These are phyloP conservation scores for Suillus subaureus DNA, from an alignment of 768 basidiomycete species.

Conservation along the genomic window DNA sequence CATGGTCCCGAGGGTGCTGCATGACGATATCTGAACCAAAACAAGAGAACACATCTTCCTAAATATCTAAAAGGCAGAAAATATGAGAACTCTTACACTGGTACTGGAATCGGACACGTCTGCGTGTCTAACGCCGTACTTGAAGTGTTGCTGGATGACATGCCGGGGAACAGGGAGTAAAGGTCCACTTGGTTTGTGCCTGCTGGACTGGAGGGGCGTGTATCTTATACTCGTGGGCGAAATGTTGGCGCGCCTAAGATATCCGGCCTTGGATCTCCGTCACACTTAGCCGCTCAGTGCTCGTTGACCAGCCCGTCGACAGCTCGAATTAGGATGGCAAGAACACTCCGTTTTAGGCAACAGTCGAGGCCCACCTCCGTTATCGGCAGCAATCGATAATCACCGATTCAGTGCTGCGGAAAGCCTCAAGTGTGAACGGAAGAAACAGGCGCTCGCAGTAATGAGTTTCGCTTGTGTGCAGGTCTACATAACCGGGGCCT, in stretches of 20 bases:
- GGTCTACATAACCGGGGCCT: no score
- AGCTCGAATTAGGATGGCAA: not conserved
- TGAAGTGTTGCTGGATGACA: no score
- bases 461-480: not conserved
- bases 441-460: not conserved
- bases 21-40: slow-evolving; percentile 33
- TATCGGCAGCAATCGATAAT: not conserved
- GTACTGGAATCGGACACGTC: not conserved
- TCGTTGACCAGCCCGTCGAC: not conserved
- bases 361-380: not conserved
- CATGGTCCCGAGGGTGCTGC: slow-evolving; percentile 43
- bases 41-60: not conserved
- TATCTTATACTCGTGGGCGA: not conserved
- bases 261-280: not conserved
- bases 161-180: no score
- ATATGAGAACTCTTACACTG: not conserved
- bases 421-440: not conserved
- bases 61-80: not conserved
- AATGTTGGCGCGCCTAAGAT: not conserved
- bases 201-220: not conserved
- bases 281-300: not conserved
- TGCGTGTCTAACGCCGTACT: not conserved
- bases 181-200: not conserved
- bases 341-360: not conserved
- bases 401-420: not conserved